Evolutionary conservation across 2,329 filamentous ascomycete genomes (phyloP).

Genomic region (Paracoccidioides lutzii): DNA sequence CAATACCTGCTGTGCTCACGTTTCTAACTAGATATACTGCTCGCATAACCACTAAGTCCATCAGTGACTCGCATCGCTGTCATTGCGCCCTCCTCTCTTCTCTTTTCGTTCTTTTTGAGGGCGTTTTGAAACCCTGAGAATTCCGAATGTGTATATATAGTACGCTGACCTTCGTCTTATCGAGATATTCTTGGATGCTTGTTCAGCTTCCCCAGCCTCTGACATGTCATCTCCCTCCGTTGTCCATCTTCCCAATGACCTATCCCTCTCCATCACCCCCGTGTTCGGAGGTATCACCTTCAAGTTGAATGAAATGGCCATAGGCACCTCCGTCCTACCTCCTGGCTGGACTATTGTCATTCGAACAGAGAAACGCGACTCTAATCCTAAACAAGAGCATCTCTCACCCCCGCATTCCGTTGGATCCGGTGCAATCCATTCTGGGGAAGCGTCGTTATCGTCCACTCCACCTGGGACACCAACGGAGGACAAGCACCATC

Average conservation of each 20-base stretch:
- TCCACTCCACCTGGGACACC: neutral
- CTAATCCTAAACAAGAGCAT: neutral
- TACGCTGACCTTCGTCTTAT: neutral
- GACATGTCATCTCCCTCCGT: neutral
- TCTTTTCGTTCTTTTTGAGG: neutral
- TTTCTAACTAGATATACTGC: too few species aligned
- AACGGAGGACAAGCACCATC: neutral
- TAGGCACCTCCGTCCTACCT: constrained; percentile 55
- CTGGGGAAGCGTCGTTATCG: neutral
- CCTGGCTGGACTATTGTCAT: constrained; percentile 84
- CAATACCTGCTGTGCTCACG: too few species aligned
- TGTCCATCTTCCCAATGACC: constrained; percentile 68
- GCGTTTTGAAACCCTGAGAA: neutral
- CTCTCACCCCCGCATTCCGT: constrained; percentile 2
- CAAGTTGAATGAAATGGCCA: constrained; percentile 64
- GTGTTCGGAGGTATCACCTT: constrained; percentile 89
- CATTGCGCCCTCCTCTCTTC: neutral
- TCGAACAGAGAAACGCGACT: constrained; percentile 36
- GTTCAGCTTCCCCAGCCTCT: neutral
- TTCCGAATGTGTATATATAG: neutral
- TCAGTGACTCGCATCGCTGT: constrained; percentile 16
- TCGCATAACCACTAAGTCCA: too few species aligned
- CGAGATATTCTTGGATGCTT: neutral
- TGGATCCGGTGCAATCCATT: neutral
- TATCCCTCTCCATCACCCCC: constrained; percentile 64